Percentiles rank a stretch among this genome's conserved stretches.
Conservation (phyloP, 2,329 filamentous ascomycete species). For the Epichloe bromicola region DNA sequence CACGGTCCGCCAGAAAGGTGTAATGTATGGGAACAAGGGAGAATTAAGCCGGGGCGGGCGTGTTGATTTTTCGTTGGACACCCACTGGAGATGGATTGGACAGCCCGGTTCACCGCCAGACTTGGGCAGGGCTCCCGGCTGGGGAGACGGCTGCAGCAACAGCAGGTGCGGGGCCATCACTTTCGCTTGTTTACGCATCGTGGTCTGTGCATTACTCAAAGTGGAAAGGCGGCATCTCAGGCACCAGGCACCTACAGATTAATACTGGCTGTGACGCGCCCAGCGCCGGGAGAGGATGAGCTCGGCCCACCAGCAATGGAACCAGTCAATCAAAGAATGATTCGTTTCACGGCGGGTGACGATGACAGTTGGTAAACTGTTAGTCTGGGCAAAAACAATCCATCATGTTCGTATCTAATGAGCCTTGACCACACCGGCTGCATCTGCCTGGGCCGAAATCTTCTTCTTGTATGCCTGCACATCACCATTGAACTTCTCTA, state of each 20-base stretch:
- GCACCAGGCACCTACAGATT: background rate
- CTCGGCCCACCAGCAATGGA: too few species aligned
- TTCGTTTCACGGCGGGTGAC: too few species aligned
- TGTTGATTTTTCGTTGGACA: slow-evolving; percentile 15
- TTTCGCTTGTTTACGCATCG: slow-evolving; percentile 22
- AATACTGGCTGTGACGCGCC: background rate
- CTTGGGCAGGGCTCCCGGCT: slow-evolving; percentile 8
- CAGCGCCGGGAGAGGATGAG: too few species aligned
- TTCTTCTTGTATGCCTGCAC: slow-evolving; percentile 97
- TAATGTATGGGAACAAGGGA: slow-evolving; percentile 13
- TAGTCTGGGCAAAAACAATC: background rate
- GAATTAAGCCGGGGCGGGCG: slow-evolving; percentile 9
- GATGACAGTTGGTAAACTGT: too few species aligned
- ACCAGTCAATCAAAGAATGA: too few species aligned
- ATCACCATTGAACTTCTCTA: slow-evolving; percentile 91
- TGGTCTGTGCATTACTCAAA: slow-evolving; percentile 18
- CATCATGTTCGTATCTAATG: slow-evolving; percentile 26
- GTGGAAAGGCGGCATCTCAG: slow-evolving; percentile 14
- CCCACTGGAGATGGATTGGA: slow-evolving; percentile 7
- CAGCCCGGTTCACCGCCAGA: slow-evolving; percentile 17
- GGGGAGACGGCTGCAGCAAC: slow-evolving; percentile 1
- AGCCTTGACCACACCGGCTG: slow-evolving; percentile 68
- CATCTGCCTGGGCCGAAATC: slow-evolving; percentile 79
- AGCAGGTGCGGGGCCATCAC: slow-evolving; percentile 14
- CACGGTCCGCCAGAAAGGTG: slow-evolving; percentile 17